These are phyloP conservation scores for Musa beccarii DNA, from an alignment of 176 grass and related monocot species.

Conservation along the genomic window DNA sequence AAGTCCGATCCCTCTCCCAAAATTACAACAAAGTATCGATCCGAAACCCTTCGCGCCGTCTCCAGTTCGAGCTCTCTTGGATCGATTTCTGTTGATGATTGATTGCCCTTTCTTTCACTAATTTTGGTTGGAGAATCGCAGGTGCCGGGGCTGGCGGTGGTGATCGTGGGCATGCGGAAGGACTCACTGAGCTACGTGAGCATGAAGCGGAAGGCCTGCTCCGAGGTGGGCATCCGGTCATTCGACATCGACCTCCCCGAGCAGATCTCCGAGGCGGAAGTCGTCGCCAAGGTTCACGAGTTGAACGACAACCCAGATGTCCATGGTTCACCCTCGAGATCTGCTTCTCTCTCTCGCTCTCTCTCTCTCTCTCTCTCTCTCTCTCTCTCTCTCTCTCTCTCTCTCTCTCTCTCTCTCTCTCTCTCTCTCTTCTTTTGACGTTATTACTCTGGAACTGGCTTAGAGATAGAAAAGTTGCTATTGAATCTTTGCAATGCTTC, in stretches of 20 bases:
- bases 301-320: slow-evolving; percentile 71
- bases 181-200: slow-evolving; percentile 86
- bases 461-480: too few relatives aligned
- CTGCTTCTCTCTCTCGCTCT: neutral
- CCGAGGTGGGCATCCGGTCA: slow-evolving; percentile 77
- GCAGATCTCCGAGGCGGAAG: slow-evolving; percentile 56
- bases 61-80: too few relatives aligned
- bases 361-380: too few relatives aligned
- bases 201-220: slow-evolving; percentile 92
- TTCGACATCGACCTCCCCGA: slow-evolving; percentile 75
- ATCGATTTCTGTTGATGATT: too few relatives aligned
- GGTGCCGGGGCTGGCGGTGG: slow-evolving; percentile 89
- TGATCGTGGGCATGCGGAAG: slow-evolving; percentile 86
- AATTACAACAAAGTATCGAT: slow-evolving; percentile 27
- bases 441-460: too few relatives aligned
- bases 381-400: too few relatives aligned
- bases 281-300: slow-evolving; percentile 68
- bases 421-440: too few relatives aligned
- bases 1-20: slow-evolving; percentile 49
- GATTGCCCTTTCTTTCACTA: too few relatives aligned
- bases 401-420: too few relatives aligned
- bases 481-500: too few relatives aligned
- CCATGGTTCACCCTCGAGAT: slow-evolving; percentile 36
- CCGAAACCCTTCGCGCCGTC: neutral
- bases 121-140: slow-evolving; percentile 7